Evolutionary conservation across 2,329 filamentous ascomycete species (phyloP), one percentile per base, ranked within the genome.

Genomic region (Coleophoma cylindrospora): DNA sequence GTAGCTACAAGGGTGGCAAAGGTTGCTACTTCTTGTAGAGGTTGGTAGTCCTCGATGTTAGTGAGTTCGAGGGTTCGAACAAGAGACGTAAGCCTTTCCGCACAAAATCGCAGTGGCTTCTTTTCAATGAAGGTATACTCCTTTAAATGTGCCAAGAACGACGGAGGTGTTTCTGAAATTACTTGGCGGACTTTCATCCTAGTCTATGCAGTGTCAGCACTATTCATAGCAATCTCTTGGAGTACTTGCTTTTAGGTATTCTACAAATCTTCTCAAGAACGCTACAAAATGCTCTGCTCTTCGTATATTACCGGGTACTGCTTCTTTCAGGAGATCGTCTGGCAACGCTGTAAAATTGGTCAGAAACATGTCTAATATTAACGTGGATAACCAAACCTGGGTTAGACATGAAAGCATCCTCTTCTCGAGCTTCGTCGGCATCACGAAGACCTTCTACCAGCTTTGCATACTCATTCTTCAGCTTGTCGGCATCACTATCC

Each of bases 101-200:
- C 91, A 64, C 95, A 99, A 68, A 99, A 99, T 45, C 89, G 79
- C 11, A 99, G 70, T 0, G 94, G 94, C 61, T 99, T 99, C 67
- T 90, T 90, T 66, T 99, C 94, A 61, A 99, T 99, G 64, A 95
- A 99, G 0, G 95, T 99, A 50, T 96, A 84, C 58, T 99, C 94
- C 64, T 89, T 95, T 7, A 99, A 75, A 72, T 99, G 92, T 14
- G 87, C 82, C 9, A 99, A 76, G 66, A 99, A 99, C 0, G 92
- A 96, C 2, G 89, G 87, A 0, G 94, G 94, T 1, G 92, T 99
- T 68, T 99, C 94, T 8, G 94, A 96, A 56, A 97, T 96, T 57
- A 96, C 92, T 64, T 96, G 91, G 4, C 94, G 84, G 13, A 97
- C 91, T 75, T 96, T 97, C 94, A 99, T 97, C 51, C 95, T 83